Conservation (phyloP, 192 early-diverging fungal genomes). For the Nowakowskiella sp. region DNA sequence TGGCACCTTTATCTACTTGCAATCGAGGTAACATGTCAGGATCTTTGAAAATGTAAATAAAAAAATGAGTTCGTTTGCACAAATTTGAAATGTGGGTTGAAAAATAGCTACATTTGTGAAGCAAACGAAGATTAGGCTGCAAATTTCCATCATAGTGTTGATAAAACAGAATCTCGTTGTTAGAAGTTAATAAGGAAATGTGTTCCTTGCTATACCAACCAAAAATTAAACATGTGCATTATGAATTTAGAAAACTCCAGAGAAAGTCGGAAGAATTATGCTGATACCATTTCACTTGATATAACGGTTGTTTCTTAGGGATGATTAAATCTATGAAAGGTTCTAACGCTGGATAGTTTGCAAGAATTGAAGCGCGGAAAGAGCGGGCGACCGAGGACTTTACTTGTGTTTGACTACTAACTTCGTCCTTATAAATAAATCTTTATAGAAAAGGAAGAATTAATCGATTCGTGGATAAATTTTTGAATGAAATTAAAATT, state of each 20-base stretch:
- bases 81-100: constrained; percentile 2
- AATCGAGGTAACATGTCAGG: constrained; percentile 84
- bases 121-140: constrained; percentile 72
- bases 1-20: constrained; percentile 93
- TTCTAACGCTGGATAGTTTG: constrained; percentile 82
- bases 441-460: no score
- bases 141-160: constrained; percentile 92
- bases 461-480: no score
- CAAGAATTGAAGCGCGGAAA: constrained; percentile 74
- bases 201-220: constrained; percentile 65
- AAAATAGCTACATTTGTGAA: constrained; percentile 74
- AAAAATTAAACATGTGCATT: background rate
- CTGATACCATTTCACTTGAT: constrained; percentile 76
- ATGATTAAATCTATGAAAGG: constrained; percentile 84
- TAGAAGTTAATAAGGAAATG: constrained; percentile 72
- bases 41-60: constrained; percentile 38
- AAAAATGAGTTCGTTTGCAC: constrained; percentile 3
- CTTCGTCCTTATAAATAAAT: constrained; percentile 67
- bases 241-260: background rate
- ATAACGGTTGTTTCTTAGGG: constrained; percentile 88
- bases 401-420: constrained; percentile 72
- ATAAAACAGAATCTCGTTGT: constrained; percentile 84
- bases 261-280: background rate
- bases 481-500: no score
- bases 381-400: constrained; percentile 86